phyloP scores from a whole-genome alignment of 2,329 filamentous ascomycete genomes.

The Cordyceps javanica region DNA sequence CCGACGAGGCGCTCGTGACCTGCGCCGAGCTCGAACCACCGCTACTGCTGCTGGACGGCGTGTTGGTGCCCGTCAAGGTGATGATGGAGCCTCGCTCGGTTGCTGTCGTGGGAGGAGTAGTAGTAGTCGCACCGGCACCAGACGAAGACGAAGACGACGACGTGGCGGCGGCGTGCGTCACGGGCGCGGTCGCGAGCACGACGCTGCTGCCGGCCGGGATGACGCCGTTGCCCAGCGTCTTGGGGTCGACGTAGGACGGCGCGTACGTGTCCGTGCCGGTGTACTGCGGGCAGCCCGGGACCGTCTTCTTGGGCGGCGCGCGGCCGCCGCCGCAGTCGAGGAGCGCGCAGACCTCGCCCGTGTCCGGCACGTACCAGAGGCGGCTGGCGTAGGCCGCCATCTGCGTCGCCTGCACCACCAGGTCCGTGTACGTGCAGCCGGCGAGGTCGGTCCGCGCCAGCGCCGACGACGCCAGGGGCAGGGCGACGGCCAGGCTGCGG shows the following conservation, averaged over 20 bases:
- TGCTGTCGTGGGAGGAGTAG: not conserved
- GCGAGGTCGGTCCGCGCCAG: slow-evolving; percentile 36
- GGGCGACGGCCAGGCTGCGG: slow-evolving; percentile 19
- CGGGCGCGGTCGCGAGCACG: not conserved
- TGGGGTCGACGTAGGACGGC: slow-evolving; percentile 41
- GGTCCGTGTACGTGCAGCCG: too few relatives aligned
- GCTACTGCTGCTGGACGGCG: not conserved
- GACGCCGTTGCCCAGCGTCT: slow-evolving; percentile 20
- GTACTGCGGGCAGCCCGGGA: slow-evolving; percentile 55
- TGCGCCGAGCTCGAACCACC: not conserved
- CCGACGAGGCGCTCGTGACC: not conserved
- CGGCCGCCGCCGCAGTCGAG: slow-evolving; percentile 63
- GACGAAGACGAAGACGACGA: not conserved
- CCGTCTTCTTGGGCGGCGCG: slow-evolving; percentile 56
- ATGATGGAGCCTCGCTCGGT: not conserved
- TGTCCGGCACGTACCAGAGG: slow-evolving; percentile 46
- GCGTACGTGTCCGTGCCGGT: slow-evolving; percentile 34
- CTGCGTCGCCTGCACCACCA: slow-evolving; percentile 23
- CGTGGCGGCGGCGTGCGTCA: not conserved
- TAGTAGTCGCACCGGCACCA: not conserved
- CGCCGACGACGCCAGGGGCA: slow-evolving; percentile 27
- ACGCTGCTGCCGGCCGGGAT: not conserved
- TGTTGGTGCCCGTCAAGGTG: not conserved
- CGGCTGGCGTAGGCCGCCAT: slow-evolving; percentile 36
- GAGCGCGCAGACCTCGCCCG: slow-evolving; percentile 57